phyloP scores from a whole-genome alignment of 1,139 yeast genomes.

The Taiozyma sp. region DNA sequence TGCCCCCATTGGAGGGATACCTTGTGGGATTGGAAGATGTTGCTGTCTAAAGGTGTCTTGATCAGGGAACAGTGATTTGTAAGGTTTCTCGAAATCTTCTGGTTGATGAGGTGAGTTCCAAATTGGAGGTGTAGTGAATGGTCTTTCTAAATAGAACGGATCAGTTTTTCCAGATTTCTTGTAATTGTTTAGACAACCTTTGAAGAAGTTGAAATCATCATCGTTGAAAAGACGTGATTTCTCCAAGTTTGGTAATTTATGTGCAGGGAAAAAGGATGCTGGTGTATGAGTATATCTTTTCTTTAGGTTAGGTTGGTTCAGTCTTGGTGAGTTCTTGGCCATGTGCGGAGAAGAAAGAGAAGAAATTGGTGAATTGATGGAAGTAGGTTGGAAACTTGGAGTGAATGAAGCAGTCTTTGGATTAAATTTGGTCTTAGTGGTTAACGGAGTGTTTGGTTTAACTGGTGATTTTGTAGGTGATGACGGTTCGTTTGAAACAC shows the following conservation, averaged over 20 bases:
- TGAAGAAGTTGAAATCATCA: slow-evolving; percentile 44
- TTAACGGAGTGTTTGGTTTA: slow-evolving; percentile 2
- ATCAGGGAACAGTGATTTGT: slow-evolving; percentile 18
- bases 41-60: slow-evolving; percentile 7
- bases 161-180: slow-evolving; percentile 3
- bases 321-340: slow-evolving; percentile 19
- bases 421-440: slow-evolving; percentile 49
- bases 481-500: neutral
- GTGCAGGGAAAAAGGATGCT: slow-evolving; percentile 38
- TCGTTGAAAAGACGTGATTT: slow-evolving; percentile 31
- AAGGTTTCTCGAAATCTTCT: slow-evolving; percentile 46
- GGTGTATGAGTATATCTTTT: slow-evolving; percentile 14
- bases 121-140: slow-evolving; percentile 76
- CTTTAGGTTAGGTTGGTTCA: slow-evolving; percentile 11
- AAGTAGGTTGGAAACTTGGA: slow-evolving; percentile 36
- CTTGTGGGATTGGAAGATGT: slow-evolving; percentile 4
- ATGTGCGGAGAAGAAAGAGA: slow-evolving; percentile 15
- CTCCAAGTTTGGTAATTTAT: slow-evolving; percentile 42
- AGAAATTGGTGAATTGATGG: slow-evolving; percentile 19
- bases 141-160: slow-evolving; percentile 46
- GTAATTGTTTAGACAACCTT: slow-evolving; percentile 25
- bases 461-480: slow-evolving; percentile 46
- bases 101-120: slow-evolving; percentile 44
- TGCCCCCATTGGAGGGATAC: neutral
- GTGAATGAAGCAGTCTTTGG: slow-evolving; percentile 71